Percentiles rank a stretch among this genome's conserved stretches.
Conservation (phyloP, 352 stramenopile species). For the Peronospora destructor region DNA sequence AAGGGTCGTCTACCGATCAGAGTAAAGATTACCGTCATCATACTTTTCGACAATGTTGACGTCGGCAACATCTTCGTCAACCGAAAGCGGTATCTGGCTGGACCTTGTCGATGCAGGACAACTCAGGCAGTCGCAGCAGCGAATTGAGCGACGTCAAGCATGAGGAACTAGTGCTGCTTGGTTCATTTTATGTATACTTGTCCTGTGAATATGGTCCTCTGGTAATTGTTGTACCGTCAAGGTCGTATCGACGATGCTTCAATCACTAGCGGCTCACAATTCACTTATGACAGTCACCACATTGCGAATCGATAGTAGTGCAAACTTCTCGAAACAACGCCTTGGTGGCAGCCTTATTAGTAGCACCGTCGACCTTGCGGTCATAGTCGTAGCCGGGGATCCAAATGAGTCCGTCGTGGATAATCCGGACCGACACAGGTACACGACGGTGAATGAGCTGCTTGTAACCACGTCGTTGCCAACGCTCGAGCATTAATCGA, state of each 20-base stretch:
- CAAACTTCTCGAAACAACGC: conserved; percentile 28
- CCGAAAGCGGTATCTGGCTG: no score
- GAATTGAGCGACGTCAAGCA: no score
- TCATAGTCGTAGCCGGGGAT: conserved; percentile 75
- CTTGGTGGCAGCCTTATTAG: conserved; percentile 10
- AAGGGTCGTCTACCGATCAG: no score
- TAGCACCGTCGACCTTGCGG: conserved; percentile 31
- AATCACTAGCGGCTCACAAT: conserved; percentile 9
- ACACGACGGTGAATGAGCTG: conserved; percentile 67
- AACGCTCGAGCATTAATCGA: conserved; percentile 34
- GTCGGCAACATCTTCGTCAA: no score
- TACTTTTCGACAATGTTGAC: no score
- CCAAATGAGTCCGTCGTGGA: conserved; percentile 65
- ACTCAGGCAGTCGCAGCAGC: no score
- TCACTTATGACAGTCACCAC: neutral
- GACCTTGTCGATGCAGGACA: no score
- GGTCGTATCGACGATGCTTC: neutral
- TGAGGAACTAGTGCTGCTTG: no score
- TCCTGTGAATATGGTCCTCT: no score
- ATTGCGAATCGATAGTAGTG: conserved; percentile 21
- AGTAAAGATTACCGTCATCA: no score
- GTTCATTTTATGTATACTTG: no score
- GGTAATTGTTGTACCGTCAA: neutral
- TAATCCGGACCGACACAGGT: conserved; percentile 64
- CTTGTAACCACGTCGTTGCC: conserved; percentile 56